These are phyloP conservation scores for Cercospora canescens DNA, from an alignment of 2,329 filamentous ascomycete species.

Conservation along the genomic window DNA sequence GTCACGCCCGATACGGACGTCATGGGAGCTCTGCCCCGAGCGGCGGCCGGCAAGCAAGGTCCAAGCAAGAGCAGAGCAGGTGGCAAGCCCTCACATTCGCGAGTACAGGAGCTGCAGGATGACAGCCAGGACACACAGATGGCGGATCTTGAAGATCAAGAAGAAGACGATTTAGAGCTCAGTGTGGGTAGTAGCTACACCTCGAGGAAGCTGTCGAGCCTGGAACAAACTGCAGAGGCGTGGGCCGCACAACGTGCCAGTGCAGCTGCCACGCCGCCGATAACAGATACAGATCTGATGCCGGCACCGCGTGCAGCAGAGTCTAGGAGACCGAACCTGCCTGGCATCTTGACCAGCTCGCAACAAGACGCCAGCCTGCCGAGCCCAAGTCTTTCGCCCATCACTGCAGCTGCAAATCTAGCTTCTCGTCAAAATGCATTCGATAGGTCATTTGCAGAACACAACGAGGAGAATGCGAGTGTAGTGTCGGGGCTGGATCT, in stretches of 20 bases:
- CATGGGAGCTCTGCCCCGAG: conserved; percentile 23
- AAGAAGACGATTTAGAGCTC: conserved; percentile 32
- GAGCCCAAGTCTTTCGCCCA: conserved; percentile 89
- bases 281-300: conserved; percentile 70
- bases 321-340: conserved; percentile 35
- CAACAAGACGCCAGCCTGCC: conserved; percentile 89
- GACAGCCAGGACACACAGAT: conserved; percentile 31
- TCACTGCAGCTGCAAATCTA: conserved; percentile 72
- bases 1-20: conserved; percentile 38
- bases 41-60: conserved; percentile 19
- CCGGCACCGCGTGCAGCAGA: conserved; percentile 41
- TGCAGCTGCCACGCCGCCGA: conserved; percentile 67
- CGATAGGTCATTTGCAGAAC: conserved; percentile 35
- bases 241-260: conserved; percentile 18
- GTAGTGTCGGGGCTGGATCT: conserved; percentile 36
- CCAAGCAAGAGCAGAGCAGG: conserved; percentile 21
- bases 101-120: conserved; percentile 31
- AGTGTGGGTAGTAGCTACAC: conserved; percentile 22
- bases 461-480: conserved; percentile 36
- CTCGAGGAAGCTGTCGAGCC: conserved; percentile 25
- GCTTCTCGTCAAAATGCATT: conserved; percentile 37
- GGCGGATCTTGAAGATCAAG: conserved; percentile 29
- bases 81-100: conserved; percentile 26
- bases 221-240: conserved; percentile 18
- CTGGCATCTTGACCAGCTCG: conserved; percentile 66